phyloP scores from a whole-genome alignment of 73 alveolate genomes.

The Stentor roeselii region DNA sequence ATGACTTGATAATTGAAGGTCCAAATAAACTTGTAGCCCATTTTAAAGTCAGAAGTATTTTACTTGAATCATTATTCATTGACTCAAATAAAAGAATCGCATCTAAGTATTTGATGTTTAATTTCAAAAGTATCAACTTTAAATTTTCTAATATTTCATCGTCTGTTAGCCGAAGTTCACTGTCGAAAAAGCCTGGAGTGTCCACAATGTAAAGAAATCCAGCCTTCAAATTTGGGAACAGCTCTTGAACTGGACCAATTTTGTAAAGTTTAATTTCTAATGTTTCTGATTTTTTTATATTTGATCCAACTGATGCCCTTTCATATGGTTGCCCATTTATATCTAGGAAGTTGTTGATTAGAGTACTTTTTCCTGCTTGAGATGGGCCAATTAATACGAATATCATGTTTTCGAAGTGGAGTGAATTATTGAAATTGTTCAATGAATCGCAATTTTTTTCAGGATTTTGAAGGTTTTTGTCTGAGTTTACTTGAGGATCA shows the following conservation, averaged over 20 bases:
- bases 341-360: neutral
- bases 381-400: too few relatives aligned
- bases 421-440: too few relatives aligned
- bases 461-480: too few relatives aligned
- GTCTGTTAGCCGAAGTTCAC: neutral
- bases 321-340: neutral
- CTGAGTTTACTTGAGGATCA: too few relatives aligned
- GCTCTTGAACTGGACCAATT: neutral
- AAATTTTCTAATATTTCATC: neutral
- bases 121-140: neutral
- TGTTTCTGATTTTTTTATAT: neutral
- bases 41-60: too few relatives aligned
- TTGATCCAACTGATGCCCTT: neutral
- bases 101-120: neutral
- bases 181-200: neutral
- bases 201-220: neutral
- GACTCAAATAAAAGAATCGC: neutral
- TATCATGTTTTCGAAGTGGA: too few relatives aligned
- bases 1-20: neutral
- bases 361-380: neutral
- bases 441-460: too few relatives aligned
- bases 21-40: neutral
- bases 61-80: neutral
- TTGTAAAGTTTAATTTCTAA: neutral
- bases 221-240: neutral